Base-by-base conservation (phyloP, 2,329 filamentous ascomycete genomes). In the Arthrobotrys pseudoclavata region DNA sequence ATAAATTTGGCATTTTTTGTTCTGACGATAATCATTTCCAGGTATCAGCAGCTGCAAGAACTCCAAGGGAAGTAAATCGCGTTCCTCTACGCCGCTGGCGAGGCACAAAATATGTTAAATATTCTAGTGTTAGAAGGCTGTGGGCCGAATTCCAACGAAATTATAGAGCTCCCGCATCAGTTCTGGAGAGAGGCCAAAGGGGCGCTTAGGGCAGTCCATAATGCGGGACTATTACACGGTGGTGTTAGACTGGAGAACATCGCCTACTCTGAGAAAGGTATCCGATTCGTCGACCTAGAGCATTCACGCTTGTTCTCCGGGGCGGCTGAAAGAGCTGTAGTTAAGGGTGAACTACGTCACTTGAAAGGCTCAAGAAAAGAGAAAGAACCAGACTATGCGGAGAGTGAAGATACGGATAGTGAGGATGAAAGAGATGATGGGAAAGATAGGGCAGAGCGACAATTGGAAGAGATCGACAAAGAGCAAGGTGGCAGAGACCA, bases 191-290 rank as follows among this genome's bases (percentile, higher is more conserved):
- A 22, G 12, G 68, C 68, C 15, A 12, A 26, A 22, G 42, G n/a
- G 31, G 55, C 55, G 5, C n/a, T 70, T 15, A 10, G 50, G 15
- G 34, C 10, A 0, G 20, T 70, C 4, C 67, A 63, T 20, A 2
- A 50, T 4, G 13, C 9, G 9, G 24, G 55, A 9, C 1, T 62
- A 9, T 9, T 63, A 4, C 67, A 70, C n/a, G 55, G 29, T 1
- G 67, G 63, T 63, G 18, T 70, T 9, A 62, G 29, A 29, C 55
- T 62, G n/a, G n/a, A n/a, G n/a, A n/a, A n/a, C n/a, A n/a, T n/a
- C n/a, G n/a, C n/a, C n/a, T n/a, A n/a, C n/a, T n/a, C n/a, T n/a
- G n/a, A n/a, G n/a, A n/a, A n/a, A n/a, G n/a, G n/a, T n/a, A n/a
- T n/a, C n/a, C n/a, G n/a, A n/a, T n/a, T n/a, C n/a, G n/a, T n/a